A percentile compares a stretch with the other conserved stretches of the same genome.
These are phyloP conservation scores for Globisporangium irregulare DNA, from an alignment of 352 stramenopile genomes.

Conservation along the genomic window DNA sequence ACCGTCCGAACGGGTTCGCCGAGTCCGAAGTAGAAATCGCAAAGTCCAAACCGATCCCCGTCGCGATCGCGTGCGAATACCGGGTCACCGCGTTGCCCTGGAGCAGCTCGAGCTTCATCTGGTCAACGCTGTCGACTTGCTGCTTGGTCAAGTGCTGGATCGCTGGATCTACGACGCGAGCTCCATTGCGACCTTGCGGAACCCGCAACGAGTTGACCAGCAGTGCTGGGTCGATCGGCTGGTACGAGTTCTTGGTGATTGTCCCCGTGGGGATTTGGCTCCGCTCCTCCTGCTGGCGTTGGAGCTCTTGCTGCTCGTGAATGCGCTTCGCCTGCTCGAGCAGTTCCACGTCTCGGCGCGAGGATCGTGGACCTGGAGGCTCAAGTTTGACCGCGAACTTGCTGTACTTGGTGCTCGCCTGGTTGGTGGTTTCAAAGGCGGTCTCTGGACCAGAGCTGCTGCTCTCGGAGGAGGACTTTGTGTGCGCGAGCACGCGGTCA, in stretches of 20 bases:
- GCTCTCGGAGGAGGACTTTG: conserved; percentile 2
- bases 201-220: conserved; percentile 34
- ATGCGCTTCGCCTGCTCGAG: conserved; percentile 38
- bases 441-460: conserved; percentile 6
- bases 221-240: conserved; percentile 29
- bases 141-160: conserved; percentile 61
- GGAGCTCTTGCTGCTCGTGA: conserved; percentile 28
- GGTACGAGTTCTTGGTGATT: conserved; percentile 36
- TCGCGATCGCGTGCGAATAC: conserved; percentile 68
- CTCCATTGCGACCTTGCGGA: conserved; percentile 51
- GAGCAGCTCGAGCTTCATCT: conserved; percentile 58
- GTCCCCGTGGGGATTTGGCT: conserved; percentile 22
- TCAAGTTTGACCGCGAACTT: conserved; percentile 33
- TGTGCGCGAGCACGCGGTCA: conserved; percentile 49
- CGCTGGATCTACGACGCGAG: conserved; percentile 42
- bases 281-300: conserved; percentile 26
- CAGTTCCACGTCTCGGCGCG: conserved; percentile 41
- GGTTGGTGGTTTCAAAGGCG: conserved; percentile 53
- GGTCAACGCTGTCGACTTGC: conserved; percentile 73
- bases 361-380: conserved; percentile 34
- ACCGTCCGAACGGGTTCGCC: conserved; percentile 58
- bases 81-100: conserved; percentile 43
- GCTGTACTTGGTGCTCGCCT: conserved; percentile 49
- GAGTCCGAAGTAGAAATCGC: conserved; percentile 46
- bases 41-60: conserved; percentile 56